These are phyloP conservation scores for Tubosaeta sp. DNA, from an alignment of 768 basidiomycete genomes.

Conservation along the genomic window DNA sequence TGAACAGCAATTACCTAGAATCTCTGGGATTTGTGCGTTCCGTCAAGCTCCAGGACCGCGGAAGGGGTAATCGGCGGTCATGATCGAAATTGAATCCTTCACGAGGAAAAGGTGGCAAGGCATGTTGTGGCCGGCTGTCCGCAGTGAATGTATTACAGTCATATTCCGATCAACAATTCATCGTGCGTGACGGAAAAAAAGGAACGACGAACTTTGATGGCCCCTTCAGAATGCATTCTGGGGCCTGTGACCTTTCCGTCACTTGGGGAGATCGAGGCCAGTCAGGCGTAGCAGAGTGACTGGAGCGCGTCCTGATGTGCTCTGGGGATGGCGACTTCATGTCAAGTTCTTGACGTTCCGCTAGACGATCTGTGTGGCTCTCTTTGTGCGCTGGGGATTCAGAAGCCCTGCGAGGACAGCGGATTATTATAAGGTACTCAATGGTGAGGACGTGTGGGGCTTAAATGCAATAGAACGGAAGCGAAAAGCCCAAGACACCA, in stretches of 20 bases:
- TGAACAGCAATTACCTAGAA: constrained; percentile 22
- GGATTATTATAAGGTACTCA: constrained; percentile 20
- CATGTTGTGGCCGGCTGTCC: constrained; percentile 33
- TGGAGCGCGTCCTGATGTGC: constrained; percentile 18
- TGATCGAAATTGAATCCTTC: constrained; percentile 32
- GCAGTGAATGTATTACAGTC: constrained; percentile 18
- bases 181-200: constrained; percentile 7
- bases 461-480: constrained; percentile 22
- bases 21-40: constrained; percentile 21
- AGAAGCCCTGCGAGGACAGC: constrained; percentile 25
- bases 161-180: constrained; percentile 25
- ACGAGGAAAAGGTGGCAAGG: constrained; percentile 29
- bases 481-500: constrained; percentile 6
- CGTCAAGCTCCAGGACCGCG: constrained; percentile 28
- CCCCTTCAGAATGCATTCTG: constrained; percentile 20
- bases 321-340: constrained; percentile 22
- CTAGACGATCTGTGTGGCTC: constrained; percentile 9
- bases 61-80: constrained; percentile 30
- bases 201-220: constrained; percentile 23
- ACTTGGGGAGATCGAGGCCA: constrained; percentile 16
- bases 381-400: constrained; percentile 27
- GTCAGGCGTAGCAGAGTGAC: constrained; percentile 15
- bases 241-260: constrained; percentile 18
- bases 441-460: constrained; percentile 28
- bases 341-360: constrained; percentile 11